These are phyloP conservation scores for Phyllosticta citriasiana DNA, from an alignment of 2,329 filamentous ascomycete genomes.

Conservation along the genomic window DNA sequence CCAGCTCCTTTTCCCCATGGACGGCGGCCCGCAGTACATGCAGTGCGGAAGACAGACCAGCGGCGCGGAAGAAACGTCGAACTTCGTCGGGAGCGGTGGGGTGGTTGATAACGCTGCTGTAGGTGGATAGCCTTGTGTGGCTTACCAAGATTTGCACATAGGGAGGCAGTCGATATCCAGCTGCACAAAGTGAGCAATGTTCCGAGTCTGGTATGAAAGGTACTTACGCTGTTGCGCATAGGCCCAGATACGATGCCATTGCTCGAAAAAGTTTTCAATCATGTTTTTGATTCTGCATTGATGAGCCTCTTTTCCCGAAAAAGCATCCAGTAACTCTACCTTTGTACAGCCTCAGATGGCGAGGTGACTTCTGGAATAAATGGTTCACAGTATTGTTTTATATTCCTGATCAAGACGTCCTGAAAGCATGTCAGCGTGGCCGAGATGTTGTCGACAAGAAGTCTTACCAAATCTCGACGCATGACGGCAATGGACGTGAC, in stretches of 20 bases:
- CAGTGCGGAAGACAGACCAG: conserved; percentile 60
- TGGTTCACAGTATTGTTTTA: neutral
- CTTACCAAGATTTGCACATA: conserved; percentile 68
- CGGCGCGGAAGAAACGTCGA: conserved; percentile 62
- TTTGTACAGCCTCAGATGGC: conserved; percentile 4
- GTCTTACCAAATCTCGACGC: conserved; percentile 48
- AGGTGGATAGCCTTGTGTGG: conserved; percentile 64
- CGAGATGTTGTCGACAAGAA: conserved; percentile 32
- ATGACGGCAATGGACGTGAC: conserved; percentile 62
- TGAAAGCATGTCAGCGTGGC: neutral
- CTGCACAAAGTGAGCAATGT: conserved; percentile 15
- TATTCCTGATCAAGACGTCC: conserved; percentile 7
- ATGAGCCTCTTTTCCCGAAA: neutral
- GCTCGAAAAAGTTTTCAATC: conserved; percentile 56
- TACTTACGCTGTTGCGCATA: conserved; percentile 19
- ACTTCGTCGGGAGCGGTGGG: conserved; percentile 60
- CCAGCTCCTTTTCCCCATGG: conserved; percentile 58
- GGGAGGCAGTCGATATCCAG: conserved; percentile 48
- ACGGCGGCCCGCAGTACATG: conserved; percentile 66
- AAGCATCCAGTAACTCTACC: neutral
- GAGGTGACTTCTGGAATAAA: conserved; percentile 4
- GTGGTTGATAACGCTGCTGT: conserved; percentile 65
- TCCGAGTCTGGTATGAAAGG: conserved; percentile 45
- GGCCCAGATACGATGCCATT: conserved; percentile 54
- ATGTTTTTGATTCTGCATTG: conserved; percentile 30